These are phyloP conservation scores for Clarireedia homoeocarpa DNA, from an alignment of 2,329 filamentous ascomycete genomes.

Conservation along the genomic window DNA sequence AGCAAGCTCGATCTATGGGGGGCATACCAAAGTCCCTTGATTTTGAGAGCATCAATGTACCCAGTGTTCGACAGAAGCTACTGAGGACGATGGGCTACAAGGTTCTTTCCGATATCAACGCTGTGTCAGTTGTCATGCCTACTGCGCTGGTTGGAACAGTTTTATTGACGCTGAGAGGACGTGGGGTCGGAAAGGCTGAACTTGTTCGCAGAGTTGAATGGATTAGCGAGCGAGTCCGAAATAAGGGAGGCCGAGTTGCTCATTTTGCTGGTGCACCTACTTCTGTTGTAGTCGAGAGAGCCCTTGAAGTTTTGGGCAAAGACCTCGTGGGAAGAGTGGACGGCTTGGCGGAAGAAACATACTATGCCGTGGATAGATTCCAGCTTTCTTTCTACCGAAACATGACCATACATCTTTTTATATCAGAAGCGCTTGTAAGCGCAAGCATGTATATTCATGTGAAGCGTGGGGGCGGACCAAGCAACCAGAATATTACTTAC, in stretches of 20 bases:
- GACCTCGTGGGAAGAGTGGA: constrained; percentile 76
- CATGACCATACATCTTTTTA: constrained; percentile 98
- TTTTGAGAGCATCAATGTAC: constrained; percentile 36
- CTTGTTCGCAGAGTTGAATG: constrained; percentile 82
- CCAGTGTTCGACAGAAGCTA: constrained; percentile 48
- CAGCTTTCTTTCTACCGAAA: constrained; percentile 98
- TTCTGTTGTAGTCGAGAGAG: constrained; percentile 76
- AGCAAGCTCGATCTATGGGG: constrained; percentile 51
- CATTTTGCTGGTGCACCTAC: constrained; percentile 82
- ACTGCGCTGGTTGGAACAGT: constrained; percentile 94
- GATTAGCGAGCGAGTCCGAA: constrained; percentile 73
- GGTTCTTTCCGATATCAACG: constrained; percentile 89
- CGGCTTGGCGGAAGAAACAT: constrained; percentile 82
- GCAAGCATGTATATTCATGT: constrained; percentile 85
- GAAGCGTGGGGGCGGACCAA: constrained; percentile 81
- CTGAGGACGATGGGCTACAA: constrained; percentile 85
- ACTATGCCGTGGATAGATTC: constrained; percentile 91
- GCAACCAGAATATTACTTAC: constrained; percentile 72
- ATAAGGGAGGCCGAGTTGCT: constrained; percentile 84
- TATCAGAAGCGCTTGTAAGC: constrained; percentile 84
- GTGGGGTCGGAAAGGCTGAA: constrained; percentile 83
- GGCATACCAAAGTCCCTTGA: constrained; percentile 40
- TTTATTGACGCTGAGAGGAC: constrained; percentile 79
- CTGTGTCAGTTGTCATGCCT: constrained; percentile 95
- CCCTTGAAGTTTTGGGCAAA: constrained; percentile 83